Percentiles rank a stretch among this genome's conserved stretches.
Evolutionary conservation across 2,329 filamentous ascomycete species (phyloP).

Genomic region (Lasiodiplodia theobromae): DNA sequence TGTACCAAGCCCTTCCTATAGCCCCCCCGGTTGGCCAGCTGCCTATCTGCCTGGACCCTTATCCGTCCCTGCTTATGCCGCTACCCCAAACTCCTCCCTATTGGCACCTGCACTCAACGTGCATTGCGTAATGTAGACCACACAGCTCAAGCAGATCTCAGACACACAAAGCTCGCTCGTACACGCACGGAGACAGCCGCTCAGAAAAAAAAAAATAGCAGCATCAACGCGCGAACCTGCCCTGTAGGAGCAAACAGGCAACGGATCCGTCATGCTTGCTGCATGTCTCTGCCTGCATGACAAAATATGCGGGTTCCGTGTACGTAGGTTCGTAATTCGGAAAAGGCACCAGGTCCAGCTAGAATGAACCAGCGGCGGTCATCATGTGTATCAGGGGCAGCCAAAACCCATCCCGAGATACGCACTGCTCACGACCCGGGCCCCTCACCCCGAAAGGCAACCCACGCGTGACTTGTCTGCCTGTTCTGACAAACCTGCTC

Average conservation of each 20-base stretch:
- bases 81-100: background rate
- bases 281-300: constrained; percentile 23
- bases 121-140: constrained; percentile 16
- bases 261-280: constrained; percentile 11
- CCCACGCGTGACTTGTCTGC: constrained; percentile 17
- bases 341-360: background rate
- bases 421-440: background rate
- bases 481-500: background rate
- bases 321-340: constrained; percentile 7
- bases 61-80: constrained; percentile 16
- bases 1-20: background rate
- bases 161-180: background rate
- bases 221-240: constrained; percentile 1
- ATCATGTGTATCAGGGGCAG: constrained; percentile 3
- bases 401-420: background rate
- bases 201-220: background rate
- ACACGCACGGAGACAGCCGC: constrained; percentile 9
- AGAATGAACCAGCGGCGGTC: background rate
- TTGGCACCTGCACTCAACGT: constrained; percentile 15
- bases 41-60: background rate
- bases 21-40: constrained; percentile 10
- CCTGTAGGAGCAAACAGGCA: background rate
- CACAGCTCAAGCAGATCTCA: constrained; percentile 13
- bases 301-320: background rate
- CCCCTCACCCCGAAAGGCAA: constrained; percentile 14